Evolutionary conservation across 768 basidiomycete genomes (phyloP), one percentile per base, ranked within the genome.

Genomic region (Mycena metata): DNA sequence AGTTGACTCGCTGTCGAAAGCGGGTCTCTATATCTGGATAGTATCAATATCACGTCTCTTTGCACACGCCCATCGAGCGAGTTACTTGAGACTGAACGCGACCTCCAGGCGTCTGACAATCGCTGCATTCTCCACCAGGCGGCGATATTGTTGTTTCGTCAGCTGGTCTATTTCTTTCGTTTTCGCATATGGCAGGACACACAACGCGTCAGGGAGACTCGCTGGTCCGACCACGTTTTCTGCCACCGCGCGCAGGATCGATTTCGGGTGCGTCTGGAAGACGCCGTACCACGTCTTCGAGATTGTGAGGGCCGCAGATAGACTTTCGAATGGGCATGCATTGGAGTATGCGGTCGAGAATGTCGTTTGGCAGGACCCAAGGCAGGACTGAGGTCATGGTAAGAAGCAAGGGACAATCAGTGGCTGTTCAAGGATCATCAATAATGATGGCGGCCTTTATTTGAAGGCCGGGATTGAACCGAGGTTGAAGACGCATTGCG

Each of bases 331-430:
- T 2, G 36, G 64, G 57, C 1, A 41, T 1, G 2, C 47, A 59
- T 24, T 45, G 50, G 4, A 66, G 42, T 19, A 66, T 66, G 26
- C 41, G 57, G 50, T 66, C 57, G 9, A 66, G 47, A 11, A 60
- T 45, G 17, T 66, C 57, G 42, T 57, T 56, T n/a, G n/a, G 30
- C 3, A 30, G 30, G 6, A 30, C 30, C n/a, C n/a, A n/a, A n/a
- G n/a, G n/a, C n/a, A n/a, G n/a, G 30, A 30, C n/a, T n/a, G n/a
- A 30, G 30, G 30, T 30, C 30, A 30, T 30, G 6, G 30, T 30
- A 3, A 30, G 30, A 30, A 30, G 30, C 30, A 30, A 30, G 30
- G 30, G 30, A 3, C 30, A 30, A 30, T 30, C 30, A 30, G 30
- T 30, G 30, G 30, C 30, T 30, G 30, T 30, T 30, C 30, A 30